Base-by-base conservation (phyloP, 176 grass and related monocot genomes). In the Eremochloa ophiuroides region DNA sequence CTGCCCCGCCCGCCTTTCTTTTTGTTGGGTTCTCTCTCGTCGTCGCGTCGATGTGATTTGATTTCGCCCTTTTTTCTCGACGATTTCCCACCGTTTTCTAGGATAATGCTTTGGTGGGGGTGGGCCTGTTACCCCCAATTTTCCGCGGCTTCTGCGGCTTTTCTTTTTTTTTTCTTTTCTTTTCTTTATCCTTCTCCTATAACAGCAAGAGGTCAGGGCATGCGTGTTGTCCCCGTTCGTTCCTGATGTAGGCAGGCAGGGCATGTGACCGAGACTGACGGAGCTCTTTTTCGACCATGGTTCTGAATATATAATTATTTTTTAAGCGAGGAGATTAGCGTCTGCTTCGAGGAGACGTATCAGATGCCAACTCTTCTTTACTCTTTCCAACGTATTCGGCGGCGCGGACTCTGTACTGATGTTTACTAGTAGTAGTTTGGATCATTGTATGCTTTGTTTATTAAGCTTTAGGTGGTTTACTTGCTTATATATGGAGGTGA, bases 11-110 rank as follows among this genome's bases (percentile, higher is more conserved):
- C 61, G 51, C 9, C 47, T 31, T 17, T 6, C 4, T 41, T 73
- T 33, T 40, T 25, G 38, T 26, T 43, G n/a, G 22, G 11, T 29
- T 28, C 20, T 42, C 22, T 20, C 75, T 69, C 23, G 77, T 11
- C 81, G 48, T 48, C 38, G 39, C 70, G 82, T 71, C 63, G 68
- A 67, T 78, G 68, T 42, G 60, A 31, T 40, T 72, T 29, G 65
- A 12, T 35, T 44, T 37, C 4, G 4, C 40, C 6, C 66, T 35
- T 27, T 74, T 62, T 42, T 18, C 17, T 73, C 28, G 26, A 44
- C 43, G 26, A 51, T 81, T 65, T 56, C 29, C 31, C 76, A 39
- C 76, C 23, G 66, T 79, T 76, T 84, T 84, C 75, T 58, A 66
- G 61, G 76, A 60, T 44, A 67, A 33, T 67, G 62, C 29, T 31